Conservation (phyloP, 2,329 filamentous ascomycete species). For the Fusarium tuaranense region DNA sequence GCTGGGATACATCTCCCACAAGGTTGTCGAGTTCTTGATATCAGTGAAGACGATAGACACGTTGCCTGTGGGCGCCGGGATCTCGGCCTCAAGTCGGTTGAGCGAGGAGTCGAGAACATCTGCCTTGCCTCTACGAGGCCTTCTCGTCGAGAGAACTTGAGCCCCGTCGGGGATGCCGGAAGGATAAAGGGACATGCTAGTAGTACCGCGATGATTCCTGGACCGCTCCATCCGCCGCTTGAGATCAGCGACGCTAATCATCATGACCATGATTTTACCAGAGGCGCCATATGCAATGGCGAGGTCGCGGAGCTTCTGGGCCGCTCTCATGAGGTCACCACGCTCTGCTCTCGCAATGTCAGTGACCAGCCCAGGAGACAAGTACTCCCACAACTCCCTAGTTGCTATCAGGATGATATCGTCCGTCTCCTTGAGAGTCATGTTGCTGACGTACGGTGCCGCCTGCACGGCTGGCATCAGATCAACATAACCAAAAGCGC, state of each 20-base stretch:
- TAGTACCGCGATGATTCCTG: constrained; percentile 73
- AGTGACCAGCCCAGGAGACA: constrained; percentile 89
- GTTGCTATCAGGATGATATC: constrained; percentile 95
- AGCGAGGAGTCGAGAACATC: constrained; percentile 87
- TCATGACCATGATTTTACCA: constrained; percentile 99
- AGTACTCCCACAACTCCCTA: constrained; percentile 93
- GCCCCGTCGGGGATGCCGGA: constrained; percentile 79
- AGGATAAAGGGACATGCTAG: constrained; percentile 87
- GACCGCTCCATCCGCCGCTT: constrained; percentile 84
- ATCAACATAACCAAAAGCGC: constrained; percentile 94
- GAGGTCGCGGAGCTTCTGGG: constrained; percentile 93
- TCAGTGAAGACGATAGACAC: constrained; percentile 97
- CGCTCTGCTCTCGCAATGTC: constrained; percentile 91
- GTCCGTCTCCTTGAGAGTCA: constrained; percentile 86
- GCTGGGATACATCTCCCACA: constrained; percentile 95
- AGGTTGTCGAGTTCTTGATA: constrained; percentile 96
- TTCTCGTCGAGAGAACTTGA: constrained; percentile 71
- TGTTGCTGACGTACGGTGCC: constrained; percentile 83
- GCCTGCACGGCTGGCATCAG: constrained; percentile 94
- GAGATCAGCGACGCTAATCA: constrained; percentile 91
- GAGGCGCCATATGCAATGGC: constrained; percentile 96
- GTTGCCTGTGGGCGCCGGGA: constrained; percentile 90
- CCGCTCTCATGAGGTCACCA: constrained; percentile 91
- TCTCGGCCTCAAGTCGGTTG: constrained; percentile 87
- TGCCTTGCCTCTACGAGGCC: constrained; percentile 72